A percentile compares a stretch with the other conserved stretches of the same genome.
Conservation (phyloP, 768 basidiomycete genomes). For the Coprinopsis strossmayeri region DNA sequence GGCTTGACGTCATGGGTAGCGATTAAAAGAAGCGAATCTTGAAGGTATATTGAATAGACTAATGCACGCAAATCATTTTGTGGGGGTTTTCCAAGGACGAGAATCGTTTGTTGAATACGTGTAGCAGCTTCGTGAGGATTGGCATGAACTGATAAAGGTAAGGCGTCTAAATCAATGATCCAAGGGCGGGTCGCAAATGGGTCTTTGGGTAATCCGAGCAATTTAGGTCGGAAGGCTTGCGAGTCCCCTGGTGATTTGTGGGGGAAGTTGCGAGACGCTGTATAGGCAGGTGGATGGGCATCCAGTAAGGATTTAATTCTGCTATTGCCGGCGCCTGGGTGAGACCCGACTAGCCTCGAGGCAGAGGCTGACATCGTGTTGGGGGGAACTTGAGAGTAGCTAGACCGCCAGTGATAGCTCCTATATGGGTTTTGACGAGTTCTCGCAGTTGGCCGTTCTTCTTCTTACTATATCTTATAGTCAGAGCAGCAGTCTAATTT, state of each 20-base stretch:
- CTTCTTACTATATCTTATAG: too few relatives aligned
- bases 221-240: not conserved
- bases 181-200: not conserved
- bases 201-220: not conserved
- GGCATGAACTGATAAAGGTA: too few relatives aligned
- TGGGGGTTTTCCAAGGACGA: slow-evolving; percentile 34
- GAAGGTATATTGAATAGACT: slow-evolving; percentile 24
- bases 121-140: not conserved
- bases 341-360: too few relatives aligned
- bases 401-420: too few relatives aligned
- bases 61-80: slow-evolving; percentile 29
- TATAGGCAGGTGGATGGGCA: not conserved
- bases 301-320: not conserved
- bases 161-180: not conserved
- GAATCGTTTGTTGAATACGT: slow-evolving; percentile 15
- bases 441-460: too few relatives aligned
- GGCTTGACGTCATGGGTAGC: slow-evolving; percentile 26
- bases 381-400: too few relatives aligned
- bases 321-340: not conserved
- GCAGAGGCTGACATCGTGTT: too few relatives aligned
- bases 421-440: too few relatives aligned
- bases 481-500: too few relatives aligned
- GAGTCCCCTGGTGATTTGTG: not conserved
- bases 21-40: slow-evolving; percentile 30
- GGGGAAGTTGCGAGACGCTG: not conserved